phyloP scores from a whole-genome alignment of 768 basidiomycete species.

The Kwoniella dejecticola region DNA sequence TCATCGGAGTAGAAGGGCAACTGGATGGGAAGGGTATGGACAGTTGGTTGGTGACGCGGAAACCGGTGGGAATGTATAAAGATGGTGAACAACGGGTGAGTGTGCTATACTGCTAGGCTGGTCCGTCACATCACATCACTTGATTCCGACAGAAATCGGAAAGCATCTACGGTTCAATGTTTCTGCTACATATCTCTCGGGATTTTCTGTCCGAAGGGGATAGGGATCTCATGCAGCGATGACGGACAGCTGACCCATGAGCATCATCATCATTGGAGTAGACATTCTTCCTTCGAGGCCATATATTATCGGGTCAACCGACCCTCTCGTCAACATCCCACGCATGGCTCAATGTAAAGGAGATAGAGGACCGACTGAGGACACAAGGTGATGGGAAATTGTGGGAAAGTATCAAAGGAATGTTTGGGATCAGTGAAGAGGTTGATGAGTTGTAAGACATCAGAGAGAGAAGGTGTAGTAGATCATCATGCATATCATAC shows the following conservation, averaged over 20 bases:
- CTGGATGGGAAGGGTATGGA: slow-evolving; percentile 80
- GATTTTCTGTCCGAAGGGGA: no score
- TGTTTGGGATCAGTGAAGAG: slow-evolving; percentile 34
- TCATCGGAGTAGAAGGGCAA: slow-evolving; percentile 61
- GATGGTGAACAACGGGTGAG: slow-evolving; percentile 38
- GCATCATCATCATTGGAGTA: slow-evolving; percentile 48
- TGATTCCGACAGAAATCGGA: no score
- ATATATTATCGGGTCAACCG: slow-evolving; percentile 86
- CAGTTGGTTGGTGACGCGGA: slow-evolving; percentile 87
- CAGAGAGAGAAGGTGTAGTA: not conserved
- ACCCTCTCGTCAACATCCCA: slow-evolving; percentile 69
- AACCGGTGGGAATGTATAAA: slow-evolving; percentile 77
- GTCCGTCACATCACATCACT: no score
- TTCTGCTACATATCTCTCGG: no score
- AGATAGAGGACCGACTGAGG: slow-evolving; percentile 63
- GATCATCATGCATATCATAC: not conserved
- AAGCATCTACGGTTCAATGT: no score
- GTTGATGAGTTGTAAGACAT: not conserved
- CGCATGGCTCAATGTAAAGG: slow-evolving; percentile 93
- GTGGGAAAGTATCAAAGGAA: slow-evolving; percentile 38
- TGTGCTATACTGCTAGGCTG: no score
- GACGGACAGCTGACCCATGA: no score
- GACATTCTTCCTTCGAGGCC: slow-evolving; percentile 94
- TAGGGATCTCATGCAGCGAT: no score
- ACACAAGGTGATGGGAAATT: slow-evolving; percentile 34